phyloP scores from a whole-genome alignment of 1,139 yeast species.

The Geotrichum histeridarum region DNA sequence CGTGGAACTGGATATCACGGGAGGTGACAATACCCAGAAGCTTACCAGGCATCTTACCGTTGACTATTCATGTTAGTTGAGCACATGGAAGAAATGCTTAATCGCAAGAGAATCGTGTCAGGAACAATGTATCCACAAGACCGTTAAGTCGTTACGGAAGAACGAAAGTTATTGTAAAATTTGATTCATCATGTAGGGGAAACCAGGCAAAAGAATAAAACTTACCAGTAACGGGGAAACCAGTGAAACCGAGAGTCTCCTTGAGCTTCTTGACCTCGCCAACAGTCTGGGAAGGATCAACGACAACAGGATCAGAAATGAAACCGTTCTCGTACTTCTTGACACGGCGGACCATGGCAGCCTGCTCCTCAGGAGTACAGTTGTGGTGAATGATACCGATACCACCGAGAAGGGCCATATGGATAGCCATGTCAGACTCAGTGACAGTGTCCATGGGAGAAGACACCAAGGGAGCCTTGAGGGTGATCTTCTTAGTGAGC shows the following conservation, averaged over 20 bases:
- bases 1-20: conserved; percentile 95
- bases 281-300: conserved; percentile 69
- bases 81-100: neutral
- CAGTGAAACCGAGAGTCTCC: conserved; percentile 79
- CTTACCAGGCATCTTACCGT: conserved; percentile 83
- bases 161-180: conserved; percentile 87
- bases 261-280: conserved; percentile 74
- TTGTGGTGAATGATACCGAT: conserved; percentile 98
- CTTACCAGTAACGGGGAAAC: conserved; percentile 99
- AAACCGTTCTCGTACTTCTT: conserved; percentile 97
- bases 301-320: conserved; percentile 88
- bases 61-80: conserved; percentile 45
- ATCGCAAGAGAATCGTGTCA: conserved; percentile 31
- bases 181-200: conserved; percentile 39
- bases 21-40: conserved; percentile 93
- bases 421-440: conserved; percentile 94
- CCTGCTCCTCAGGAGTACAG: conserved; percentile 95
- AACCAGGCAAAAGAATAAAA: conserved; percentile 30
- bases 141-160: conserved; percentile 98
- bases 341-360: conserved; percentile 95
- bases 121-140: conserved; percentile 73
- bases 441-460: conserved; percentile 99
- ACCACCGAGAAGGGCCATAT: conserved; percentile 98
- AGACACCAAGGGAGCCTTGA: conserved; percentile 92
- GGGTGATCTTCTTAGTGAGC: conserved; percentile 83